Evolutionary conservation across 129 eudicot genomes (phyloP).

Genomic region (Helianthus tuberosus): DNA sequence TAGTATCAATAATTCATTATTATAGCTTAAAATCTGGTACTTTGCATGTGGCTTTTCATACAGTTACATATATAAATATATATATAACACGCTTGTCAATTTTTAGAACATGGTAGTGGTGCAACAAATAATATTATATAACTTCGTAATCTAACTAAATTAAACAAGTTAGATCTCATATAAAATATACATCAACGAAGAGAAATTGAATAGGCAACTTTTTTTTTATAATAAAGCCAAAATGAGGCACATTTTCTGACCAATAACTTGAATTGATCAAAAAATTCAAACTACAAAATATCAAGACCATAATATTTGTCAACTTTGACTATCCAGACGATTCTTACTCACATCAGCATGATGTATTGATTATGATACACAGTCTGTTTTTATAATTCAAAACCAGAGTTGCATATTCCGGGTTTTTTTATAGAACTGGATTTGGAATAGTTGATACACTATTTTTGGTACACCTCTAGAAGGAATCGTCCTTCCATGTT

Average conservation of each 20-base stretch:
- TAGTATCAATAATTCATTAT: neutral
- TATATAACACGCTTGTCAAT: no score
- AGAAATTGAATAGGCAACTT: neutral
- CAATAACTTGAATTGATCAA: conserved; percentile 27
- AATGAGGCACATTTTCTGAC: conserved; percentile 33
- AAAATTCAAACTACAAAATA: neutral
- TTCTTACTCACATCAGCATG: conserved; percentile 2
- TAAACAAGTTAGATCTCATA: neutral
- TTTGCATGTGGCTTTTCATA: neutral
- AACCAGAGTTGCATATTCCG: no score
- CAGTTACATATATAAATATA: neutral
- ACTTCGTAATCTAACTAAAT: neutral
- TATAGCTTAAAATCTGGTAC: neutral
- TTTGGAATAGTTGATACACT: no score
- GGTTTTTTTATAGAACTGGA: no score
- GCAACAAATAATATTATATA: neutral
- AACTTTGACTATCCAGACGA: conserved; percentile 30
- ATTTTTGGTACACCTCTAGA: no score
- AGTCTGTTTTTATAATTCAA: no score
- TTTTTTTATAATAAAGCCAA: conserved; percentile 1
- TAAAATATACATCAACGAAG: no score
- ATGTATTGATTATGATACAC: conserved; percentile 10
- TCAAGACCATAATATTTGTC: conserved; percentile 11
- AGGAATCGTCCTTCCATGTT: no score
- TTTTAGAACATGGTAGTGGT: neutral